A percentile compares a stretch with the other conserved stretches of the same genome.
These are phyloP conservation scores for Penicillium olsonii DNA, from an alignment of 2,329 filamentous ascomycete genomes.

Conservation along the genomic window DNA sequence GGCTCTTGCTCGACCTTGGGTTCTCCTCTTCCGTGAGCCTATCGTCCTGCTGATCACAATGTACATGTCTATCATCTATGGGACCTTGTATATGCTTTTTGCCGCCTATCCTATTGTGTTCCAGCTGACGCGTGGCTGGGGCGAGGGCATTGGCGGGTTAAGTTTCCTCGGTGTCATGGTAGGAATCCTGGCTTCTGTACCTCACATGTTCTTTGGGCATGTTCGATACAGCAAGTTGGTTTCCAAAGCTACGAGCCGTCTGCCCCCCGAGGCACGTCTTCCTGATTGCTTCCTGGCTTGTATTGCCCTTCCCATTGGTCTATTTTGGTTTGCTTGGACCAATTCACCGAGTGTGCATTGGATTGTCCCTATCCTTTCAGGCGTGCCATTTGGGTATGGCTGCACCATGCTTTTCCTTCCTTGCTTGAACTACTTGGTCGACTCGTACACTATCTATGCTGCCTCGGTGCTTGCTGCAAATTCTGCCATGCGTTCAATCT, in stretches of 20 bases:
- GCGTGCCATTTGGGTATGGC: conserved; percentile 43
- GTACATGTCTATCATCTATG: conserved; percentile 30
- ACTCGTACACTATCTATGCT: conserved; percentile 44
- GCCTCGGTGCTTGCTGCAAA: conserved; percentile 45
- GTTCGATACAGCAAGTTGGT: conserved; percentile 31
- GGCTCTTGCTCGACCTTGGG: conserved; percentile 49
- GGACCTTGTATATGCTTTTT: conserved; percentile 49
- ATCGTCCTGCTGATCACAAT: conserved; percentile 23
- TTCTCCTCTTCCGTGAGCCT: conserved; percentile 32
- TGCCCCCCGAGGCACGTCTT: conserved; percentile 58
- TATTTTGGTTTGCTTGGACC: conserved; percentile 64
- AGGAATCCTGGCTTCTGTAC: conserved; percentile 38
- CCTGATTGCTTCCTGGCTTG: conserved; percentile 51
- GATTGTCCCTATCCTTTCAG: conserved; percentile 38
- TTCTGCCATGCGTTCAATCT: conserved; percentile 46
- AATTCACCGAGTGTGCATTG: conserved; percentile 47
- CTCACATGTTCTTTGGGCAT: conserved; percentile 41
- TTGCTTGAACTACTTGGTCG: conserved; percentile 45
- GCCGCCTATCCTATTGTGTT: conserved; percentile 50
- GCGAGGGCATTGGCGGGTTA: conserved; percentile 47
- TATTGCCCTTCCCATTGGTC: conserved; percentile 54
- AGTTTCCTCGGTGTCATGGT: conserved; percentile 50
- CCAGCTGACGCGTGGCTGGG: conserved; percentile 45
- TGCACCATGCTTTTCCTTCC: conserved; percentile 43
- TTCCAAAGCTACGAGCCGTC: conserved; percentile 18